phyloP scores from a whole-genome alignment of 768 basidiomycete species.

The Wakefieldia striispora region DNA sequence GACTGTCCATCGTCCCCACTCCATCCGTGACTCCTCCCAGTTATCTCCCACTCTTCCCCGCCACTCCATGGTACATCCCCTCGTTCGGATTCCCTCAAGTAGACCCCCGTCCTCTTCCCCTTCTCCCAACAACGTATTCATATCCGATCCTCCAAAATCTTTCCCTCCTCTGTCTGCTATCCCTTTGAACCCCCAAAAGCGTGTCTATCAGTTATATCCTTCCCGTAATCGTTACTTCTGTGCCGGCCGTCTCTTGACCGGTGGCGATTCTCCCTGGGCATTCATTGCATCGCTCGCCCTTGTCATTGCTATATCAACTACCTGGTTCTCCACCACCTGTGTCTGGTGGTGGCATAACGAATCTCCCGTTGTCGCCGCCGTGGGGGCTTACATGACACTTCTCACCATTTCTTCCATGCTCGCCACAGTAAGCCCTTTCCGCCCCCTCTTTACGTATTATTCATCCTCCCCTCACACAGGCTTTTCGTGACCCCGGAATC shows the following conservation, averaged over 20 bases:
- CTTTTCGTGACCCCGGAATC: constrained; percentile 83
- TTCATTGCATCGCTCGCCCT: constrained; percentile 66
- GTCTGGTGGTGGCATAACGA: constrained; percentile 86
- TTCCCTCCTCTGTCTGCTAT: constrained; percentile 34
- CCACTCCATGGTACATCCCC: constrained; percentile 21
- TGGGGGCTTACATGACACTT: constrained; percentile 62
- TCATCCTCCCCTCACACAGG: constrained; percentile 40
- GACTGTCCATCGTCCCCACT: constrained; percentile 7
- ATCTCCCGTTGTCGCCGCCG: constrained; percentile 64
- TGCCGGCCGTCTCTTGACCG: constrained; percentile 70
- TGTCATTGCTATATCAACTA: constrained; percentile 63
- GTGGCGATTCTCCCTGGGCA: constrained; percentile 84
- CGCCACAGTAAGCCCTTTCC: constrained; percentile 54
- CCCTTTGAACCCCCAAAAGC: constrained; percentile 36
- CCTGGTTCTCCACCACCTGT: constrained; percentile 88
- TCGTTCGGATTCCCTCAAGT: constrained; percentile 26
- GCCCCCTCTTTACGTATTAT: neutral
- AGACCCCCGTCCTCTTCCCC: constrained; percentile 22
- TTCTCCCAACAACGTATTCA: constrained; percentile 29
- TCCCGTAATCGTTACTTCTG: constrained; percentile 78
- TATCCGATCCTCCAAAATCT: constrained; percentile 29
- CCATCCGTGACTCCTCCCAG: constrained; percentile 9
- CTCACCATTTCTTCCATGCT: constrained; percentile 76
- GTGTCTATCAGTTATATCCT: constrained; percentile 63
- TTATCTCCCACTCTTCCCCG: constrained; percentile 7